These are phyloP conservation scores for Scleroderma bovista DNA, from an alignment of 768 basidiomycete species.

Conservation along the genomic window DNA sequence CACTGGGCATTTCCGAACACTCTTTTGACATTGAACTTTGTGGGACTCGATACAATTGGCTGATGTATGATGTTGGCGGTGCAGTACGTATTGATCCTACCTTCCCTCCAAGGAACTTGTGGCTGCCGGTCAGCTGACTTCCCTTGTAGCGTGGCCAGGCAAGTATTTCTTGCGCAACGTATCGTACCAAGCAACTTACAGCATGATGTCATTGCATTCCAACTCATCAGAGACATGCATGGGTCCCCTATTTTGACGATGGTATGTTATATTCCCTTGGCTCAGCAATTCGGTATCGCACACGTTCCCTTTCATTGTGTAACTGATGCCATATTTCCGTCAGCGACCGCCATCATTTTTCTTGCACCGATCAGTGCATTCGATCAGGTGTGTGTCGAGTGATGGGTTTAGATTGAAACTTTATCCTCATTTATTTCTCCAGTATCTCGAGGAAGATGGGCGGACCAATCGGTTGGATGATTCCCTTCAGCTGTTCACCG, in stretches of 20 bases:
- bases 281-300: no score
- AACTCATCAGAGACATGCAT: constrained; percentile 61
- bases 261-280: constrained; percentile 38
- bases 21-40: constrained; percentile 62
- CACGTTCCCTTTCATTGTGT: no score
- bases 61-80: constrained; percentile 80
- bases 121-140: constrained; percentile 5
- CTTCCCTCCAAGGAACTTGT: neutral
- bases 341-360: constrained; percentile 83
- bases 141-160: constrained; percentile 54
- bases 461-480: constrained; percentile 77
- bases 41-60: constrained; percentile 65
- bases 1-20: constrained; percentile 75
- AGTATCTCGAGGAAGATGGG: constrained; percentile 82
- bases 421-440: constrained; percentile 9
- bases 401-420: neutral
- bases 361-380: constrained; percentile 83
- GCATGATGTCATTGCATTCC: constrained; percentile 9
- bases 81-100: constrained; percentile 45
- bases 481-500: constrained; percentile 71
- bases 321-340: neutral
- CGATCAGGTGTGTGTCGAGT: constrained; percentile 55
- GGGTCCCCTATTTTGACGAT: constrained; percentile 85
- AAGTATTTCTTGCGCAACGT: constrained; percentile 22
- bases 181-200: constrained; percentile 9